A percentile compares a stretch with the other conserved stretches of the same genome.
phyloP scores from a whole-genome alignment of 2,329 filamentous ascomycete species.

The Ramichloridium luteum region DNA sequence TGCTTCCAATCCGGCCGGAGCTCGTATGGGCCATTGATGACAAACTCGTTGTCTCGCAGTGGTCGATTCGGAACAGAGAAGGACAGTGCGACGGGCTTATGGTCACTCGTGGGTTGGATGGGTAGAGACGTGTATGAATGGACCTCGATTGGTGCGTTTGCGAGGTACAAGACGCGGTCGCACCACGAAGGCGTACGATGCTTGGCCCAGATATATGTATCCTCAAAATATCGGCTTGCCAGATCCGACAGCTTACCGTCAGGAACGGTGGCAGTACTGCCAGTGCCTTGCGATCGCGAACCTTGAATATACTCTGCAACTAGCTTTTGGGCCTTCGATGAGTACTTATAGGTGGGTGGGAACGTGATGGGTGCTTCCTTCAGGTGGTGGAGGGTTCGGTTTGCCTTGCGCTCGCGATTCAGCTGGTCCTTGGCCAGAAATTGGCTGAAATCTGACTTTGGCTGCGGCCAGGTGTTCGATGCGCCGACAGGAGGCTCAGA shows the following conservation, averaged over 20 bases:
- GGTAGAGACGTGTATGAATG: conserved; percentile 62
- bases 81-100: conserved; percentile 68
- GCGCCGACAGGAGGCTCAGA: conserved; percentile 48
- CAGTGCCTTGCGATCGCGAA: neutral
- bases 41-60: conserved; percentile 10
- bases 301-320: conserved; percentile 18
- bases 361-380: conserved; percentile 64
- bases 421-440: conserved; percentile 72
- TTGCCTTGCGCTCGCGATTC: conserved; percentile 53
- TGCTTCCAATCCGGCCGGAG: conserved; percentile 46
- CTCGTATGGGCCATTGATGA: conserved; percentile 41
- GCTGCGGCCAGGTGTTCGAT: conserved; percentile 48
- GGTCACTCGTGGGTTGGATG: conserved; percentile 71
- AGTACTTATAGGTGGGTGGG: conserved; percentile 90
- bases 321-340: conserved; percentile 28
- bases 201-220: conserved; percentile 47
- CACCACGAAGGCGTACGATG: conserved; percentile 91
- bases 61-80: conserved; percentile 45
- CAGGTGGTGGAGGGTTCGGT: conserved; percentile 65
- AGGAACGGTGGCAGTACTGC: conserved; percentile 3
- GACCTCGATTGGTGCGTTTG: conserved; percentile 35
- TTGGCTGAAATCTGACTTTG: conserved; percentile 42
- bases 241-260: conserved; percentile 3
- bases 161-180: conserved; percentile 71
- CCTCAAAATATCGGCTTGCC: conserved; percentile 7